Evolutionary conservation across 2,329 filamentous ascomycete species (phyloP).

Genomic region (Epichloe glyceriae): DNA sequence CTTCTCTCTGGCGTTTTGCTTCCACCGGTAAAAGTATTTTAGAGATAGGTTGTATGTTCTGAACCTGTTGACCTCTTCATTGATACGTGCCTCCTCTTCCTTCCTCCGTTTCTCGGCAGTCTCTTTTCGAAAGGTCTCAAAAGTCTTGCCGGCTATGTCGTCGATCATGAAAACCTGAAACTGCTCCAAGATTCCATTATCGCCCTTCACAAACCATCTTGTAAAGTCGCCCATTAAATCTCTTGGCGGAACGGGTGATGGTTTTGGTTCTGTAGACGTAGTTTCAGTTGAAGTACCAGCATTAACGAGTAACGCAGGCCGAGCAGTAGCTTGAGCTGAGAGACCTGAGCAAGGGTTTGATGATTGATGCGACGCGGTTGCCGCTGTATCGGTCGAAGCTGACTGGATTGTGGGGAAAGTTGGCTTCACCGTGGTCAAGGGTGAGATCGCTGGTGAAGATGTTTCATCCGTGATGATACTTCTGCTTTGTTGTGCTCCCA

Average conservation of each 20-base stretch:
- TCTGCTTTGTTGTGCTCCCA: neutral
- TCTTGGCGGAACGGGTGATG: conserved; percentile 10
- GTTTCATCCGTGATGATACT: neutral
- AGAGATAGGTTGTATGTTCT: conserved; percentile 35
- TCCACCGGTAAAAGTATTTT: conserved; percentile 46
- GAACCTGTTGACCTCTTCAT: conserved; percentile 35
- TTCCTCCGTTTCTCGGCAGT: conserved; percentile 27
- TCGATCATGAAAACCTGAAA: conserved; percentile 34
- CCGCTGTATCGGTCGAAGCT: neutral
- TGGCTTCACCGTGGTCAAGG: neutral
- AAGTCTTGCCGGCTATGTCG: conserved; percentile 30
- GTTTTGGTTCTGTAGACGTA: neutral
- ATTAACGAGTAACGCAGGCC: neutral
- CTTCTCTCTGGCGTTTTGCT: conserved; percentile 32
- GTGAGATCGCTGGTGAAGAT: neutral
- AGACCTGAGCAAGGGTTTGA: neutral
- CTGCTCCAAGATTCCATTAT: conserved; percentile 38
- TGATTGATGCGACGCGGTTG: neutral
- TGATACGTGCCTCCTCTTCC: conserved; percentile 34
- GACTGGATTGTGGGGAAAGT: neutral
- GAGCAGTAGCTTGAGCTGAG: neutral
- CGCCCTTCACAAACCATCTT: conserved; percentile 41
- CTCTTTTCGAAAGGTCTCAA: conserved; percentile 25
- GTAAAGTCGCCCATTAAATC: conserved; percentile 37
- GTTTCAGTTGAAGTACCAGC: neutral